Evolutionary conservation across 2,329 filamentous ascomycete species (phyloP).

Genomic region (Cadophora gregata): DNA sequence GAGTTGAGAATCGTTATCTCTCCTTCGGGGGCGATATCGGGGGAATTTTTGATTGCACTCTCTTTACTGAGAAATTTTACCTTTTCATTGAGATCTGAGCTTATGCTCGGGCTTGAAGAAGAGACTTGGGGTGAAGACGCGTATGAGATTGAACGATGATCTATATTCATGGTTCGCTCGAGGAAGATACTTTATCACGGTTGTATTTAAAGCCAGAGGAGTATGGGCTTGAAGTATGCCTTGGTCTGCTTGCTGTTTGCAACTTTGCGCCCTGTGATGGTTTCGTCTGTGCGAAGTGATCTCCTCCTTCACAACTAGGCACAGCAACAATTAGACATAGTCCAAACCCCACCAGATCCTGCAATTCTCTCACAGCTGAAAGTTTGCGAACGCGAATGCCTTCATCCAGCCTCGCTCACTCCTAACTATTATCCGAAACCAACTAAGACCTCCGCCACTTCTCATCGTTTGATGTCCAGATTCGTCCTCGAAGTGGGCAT

Average conservation of each 20-base stretch:
- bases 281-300: no score
- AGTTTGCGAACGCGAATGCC: neutral
- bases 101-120: slow-evolving; percentile 33
- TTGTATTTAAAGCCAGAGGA: neutral
- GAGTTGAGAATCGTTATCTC: slow-evolving; percentile 48
- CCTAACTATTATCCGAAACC: neutral
- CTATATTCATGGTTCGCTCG: no score
- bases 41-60: slow-evolving; percentile 56
- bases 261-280: no score
- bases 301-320: neutral
- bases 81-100: slow-evolving; percentile 38
- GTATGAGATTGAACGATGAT: no score
- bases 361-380: neutral
- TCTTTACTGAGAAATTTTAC: slow-evolving; percentile 4
- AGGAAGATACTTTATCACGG: neutral
- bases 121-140: slow-evolving; percentile 16
- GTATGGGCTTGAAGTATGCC: no score
- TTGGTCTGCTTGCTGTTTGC: no score
- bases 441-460: neutral
- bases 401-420: neutral
- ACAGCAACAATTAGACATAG: neutral
- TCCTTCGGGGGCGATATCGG: slow-evolving; percentile 53
- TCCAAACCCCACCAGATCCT: neutral
- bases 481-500: neutral
- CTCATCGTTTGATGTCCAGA: neutral